phyloP scores from a whole-genome alignment of 1,284 basidiomycete genomes.

The Tylopilus sp. region DNA sequence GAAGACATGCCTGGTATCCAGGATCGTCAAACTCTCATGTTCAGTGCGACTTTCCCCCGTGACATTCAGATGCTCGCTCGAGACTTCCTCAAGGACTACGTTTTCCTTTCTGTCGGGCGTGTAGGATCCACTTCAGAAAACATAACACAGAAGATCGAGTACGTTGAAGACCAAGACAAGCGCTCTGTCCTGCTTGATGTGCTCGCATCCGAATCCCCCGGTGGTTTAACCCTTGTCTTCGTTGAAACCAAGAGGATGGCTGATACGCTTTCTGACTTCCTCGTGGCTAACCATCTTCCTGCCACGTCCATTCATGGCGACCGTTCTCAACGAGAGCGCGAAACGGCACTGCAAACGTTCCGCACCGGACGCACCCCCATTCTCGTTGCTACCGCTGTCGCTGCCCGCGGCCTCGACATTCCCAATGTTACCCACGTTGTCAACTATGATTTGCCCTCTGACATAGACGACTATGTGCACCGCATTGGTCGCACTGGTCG shows the following conservation, averaged over 20 bases:
- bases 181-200: conserved; percentile 95
- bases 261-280: conserved; percentile 95
- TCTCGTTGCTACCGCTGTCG: conserved; percentile 96
- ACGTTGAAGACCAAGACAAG: conserved; percentile 97
- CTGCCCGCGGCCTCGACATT: conserved; percentile 98
- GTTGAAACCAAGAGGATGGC: conserved; percentile 99
- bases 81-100: conserved; percentile 94
- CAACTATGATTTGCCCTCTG: conserved; percentile 97
- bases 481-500: conserved; percentile 99
- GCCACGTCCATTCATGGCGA: conserved; percentile 99
- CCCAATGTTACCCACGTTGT: conserved; percentile 99
- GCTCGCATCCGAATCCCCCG: conserved; percentile 69
- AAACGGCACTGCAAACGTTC: conserved; percentile 94
- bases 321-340: conserved; percentile 95
- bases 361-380: conserved; percentile 91
- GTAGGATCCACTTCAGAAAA: conserved; percentile 99
- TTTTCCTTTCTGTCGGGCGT: conserved; percentile 97
- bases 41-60: conserved; percentile 98
- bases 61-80: conserved; percentile 98
- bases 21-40: conserved; percentile 98
- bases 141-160: conserved; percentile 99
- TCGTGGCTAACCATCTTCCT: conserved; percentile 77
- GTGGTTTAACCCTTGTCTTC: conserved; percentile 91
- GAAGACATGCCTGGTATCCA: conserved; percentile 95
- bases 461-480: conserved; percentile 98